Evolutionary conservation across 2,329 filamentous ascomycete genomes (phyloP), one percentile per base, ranked within the genome.

Genomic region (Pseudogymnoascus sp.): DNA sequence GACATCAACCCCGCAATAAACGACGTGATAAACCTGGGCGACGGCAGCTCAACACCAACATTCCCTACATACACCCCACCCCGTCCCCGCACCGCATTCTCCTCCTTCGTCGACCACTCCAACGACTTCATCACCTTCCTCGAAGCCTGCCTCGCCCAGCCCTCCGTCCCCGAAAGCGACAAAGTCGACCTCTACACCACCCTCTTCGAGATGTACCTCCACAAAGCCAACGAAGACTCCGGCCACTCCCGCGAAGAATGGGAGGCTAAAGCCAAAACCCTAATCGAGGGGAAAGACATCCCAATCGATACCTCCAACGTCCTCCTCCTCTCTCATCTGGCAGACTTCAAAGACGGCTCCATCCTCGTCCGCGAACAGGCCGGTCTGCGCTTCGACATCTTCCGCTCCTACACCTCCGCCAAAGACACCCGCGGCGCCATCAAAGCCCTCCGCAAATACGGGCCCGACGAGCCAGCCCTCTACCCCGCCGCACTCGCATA

Each of bases 161-260:
- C 86, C 18, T 82, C 83, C 21, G 75, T 96, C n/a, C 85, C 85
- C 18, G 81, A 89, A 37, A 82, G 85, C 7, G 90, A 97, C 72
- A 89, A 86, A 66, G 84, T 88, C 1, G 95, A 99, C 73, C 81
- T 99, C 14, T 94, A 94, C 71, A 97, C 93, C 0, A 97, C 95
- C 0, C 75, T 99, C 12, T 97, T 99, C 72, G 95, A 99, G 75
- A 97, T 99, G 89, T 99, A 97, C 72, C 79, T 99, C 7, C 90
- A 96, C 74, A 94, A 92, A 69, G 90, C 93, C 21, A 89, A 86
- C 64, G 84, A 87, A 64, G 88, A 88, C 70, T 90, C 87, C 70
- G 87, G 87, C 8, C 79, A 80, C 75, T 76, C 92, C 66, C 86
- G 88, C 67, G 84, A 89, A 69, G 84, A 88, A 67, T 99, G 94